Conservation (phyloP, 2,329 filamentous ascomycete species). For the Penicillium hordei region DNA sequence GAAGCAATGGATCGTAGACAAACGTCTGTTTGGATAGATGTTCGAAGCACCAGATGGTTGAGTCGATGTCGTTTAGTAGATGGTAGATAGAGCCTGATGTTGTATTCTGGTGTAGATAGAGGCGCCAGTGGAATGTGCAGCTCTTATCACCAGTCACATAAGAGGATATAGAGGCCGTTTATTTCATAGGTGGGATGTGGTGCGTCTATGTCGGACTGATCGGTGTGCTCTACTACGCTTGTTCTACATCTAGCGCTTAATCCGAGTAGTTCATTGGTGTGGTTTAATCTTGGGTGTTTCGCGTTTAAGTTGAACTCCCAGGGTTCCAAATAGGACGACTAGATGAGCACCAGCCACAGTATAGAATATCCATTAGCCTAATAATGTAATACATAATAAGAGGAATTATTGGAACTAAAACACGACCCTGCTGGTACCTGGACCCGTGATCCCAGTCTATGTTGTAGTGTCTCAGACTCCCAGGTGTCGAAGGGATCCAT, state of each 20-base stretch:
- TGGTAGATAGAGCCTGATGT: background rate
- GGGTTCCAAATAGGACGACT: background rate
- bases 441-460: background rate
- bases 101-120: background rate
- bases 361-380: background rate
- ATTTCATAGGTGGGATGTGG: background rate
- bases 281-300: background rate
- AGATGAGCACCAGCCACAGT: background rate
- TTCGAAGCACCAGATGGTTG: background rate
- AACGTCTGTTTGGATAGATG: background rate
- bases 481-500: background rate
- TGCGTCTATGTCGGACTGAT: no score
- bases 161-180: background rate
- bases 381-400: background rate
- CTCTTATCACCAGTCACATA: background rate
- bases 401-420: background rate
- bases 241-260: background rate
- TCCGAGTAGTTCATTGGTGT: background rate
- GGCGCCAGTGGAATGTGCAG: background rate
- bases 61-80: background rate
- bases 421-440: background rate
- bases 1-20: background rate
- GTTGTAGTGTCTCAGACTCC: background rate
- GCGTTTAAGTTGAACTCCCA: background rate
- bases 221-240: background rate